phyloP scores from a whole-genome alignment of 805 yeast genomes.

The Metschnikowia similis region DNA sequence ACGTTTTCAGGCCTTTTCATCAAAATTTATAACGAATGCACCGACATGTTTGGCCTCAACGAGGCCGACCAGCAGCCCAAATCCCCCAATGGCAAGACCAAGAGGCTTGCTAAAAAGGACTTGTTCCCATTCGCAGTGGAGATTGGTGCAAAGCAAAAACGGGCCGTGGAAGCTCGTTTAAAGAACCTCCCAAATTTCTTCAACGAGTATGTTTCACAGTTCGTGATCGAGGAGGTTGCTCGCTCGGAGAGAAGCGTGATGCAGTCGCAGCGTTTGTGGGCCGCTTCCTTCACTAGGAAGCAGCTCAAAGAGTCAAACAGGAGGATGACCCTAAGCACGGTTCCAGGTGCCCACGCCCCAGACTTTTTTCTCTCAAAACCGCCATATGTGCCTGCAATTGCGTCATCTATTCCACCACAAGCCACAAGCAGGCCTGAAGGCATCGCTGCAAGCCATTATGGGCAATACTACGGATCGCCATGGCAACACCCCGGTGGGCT shows the following conservation, averaged over 20 bases:
- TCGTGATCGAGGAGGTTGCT: constrained; percentile 7
- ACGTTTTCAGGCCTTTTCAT: constrained; percentile 60
- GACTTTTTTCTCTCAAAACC: constrained; percentile 2
- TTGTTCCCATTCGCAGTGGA: constrained; percentile 39
- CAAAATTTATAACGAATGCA: constrained; percentile 33
- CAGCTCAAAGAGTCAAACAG: neutral
- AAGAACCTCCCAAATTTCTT: constrained; percentile 30
- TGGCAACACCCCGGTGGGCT: neutral
- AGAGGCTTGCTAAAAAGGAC: constrained; percentile 40
- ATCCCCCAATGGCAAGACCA: constrained; percentile 29
- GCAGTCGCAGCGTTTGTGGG: neutral
- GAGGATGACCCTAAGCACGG: neutral
- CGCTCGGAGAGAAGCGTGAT: neutral
- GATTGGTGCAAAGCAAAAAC: constrained; percentile 25
- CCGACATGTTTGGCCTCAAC: neutral
- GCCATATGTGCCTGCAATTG: neutral
- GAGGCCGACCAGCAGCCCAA: constrained; percentile 12
- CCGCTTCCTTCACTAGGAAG: neutral
- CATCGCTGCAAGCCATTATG: neutral
- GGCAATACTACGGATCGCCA: neutral
- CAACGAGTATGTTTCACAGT: constrained; percentile 17
- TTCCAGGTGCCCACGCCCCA: constrained; percentile 2
- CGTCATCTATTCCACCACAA: neutral
- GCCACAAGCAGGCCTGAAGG: neutral
- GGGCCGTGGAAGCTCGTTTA: constrained; percentile 27